phyloP scores from a whole-genome alignment of 257 asterid genomes.

The Schizonepeta tenuifolia region DNA sequence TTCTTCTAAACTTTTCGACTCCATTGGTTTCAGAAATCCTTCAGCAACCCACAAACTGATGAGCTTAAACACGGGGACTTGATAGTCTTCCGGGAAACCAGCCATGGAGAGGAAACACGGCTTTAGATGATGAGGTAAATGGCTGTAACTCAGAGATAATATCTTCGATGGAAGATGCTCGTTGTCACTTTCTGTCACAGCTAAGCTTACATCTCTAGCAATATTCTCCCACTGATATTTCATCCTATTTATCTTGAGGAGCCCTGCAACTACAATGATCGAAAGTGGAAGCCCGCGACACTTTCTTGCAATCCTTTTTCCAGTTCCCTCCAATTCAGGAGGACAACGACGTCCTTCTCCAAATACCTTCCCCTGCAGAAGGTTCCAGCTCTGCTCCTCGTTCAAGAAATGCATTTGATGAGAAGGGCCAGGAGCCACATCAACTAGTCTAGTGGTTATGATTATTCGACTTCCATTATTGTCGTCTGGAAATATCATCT shows the following conservation, averaged over 20 bases:
- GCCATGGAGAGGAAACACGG: conserved; percentile 38
- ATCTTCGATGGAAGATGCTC: conserved; percentile 24
- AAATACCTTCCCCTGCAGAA: conserved; percentile 34
- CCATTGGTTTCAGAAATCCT: conserved; percentile 30
- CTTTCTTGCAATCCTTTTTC: conserved; percentile 35
- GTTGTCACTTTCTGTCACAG: conserved; percentile 29
- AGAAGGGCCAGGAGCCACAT: conserved; percentile 28
- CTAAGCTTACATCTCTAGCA: conserved; percentile 31
- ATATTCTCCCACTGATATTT: conserved; percentile 33
- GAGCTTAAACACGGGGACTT: conserved; percentile 34
- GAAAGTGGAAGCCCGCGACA: conserved; percentile 41
- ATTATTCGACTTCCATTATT: conserved; percentile 38
- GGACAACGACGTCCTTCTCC: conserved; percentile 28
- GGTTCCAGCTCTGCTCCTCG: conserved; percentile 40
- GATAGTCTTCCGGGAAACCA: conserved; percentile 38
- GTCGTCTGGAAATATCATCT: conserved; percentile 37
- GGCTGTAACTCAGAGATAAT: conserved; percentile 36
- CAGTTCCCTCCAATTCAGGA: conserved; percentile 30
- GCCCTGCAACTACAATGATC: conserved; percentile 37
- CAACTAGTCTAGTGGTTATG: conserved; percentile 34
- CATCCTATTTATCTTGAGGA: conserved; percentile 21
- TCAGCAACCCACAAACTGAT: conserved; percentile 36
- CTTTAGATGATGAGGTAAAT: conserved; percentile 38
- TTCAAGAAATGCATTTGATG: conserved; percentile 34
- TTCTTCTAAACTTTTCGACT: conserved; percentile 29